Percentiles rank a stretch among this genome's conserved stretches.
Evolutionary conservation across 768 basidiomycete genomes (phyloP).

Genomic region (Hypholoma sublateritium): DNA sequence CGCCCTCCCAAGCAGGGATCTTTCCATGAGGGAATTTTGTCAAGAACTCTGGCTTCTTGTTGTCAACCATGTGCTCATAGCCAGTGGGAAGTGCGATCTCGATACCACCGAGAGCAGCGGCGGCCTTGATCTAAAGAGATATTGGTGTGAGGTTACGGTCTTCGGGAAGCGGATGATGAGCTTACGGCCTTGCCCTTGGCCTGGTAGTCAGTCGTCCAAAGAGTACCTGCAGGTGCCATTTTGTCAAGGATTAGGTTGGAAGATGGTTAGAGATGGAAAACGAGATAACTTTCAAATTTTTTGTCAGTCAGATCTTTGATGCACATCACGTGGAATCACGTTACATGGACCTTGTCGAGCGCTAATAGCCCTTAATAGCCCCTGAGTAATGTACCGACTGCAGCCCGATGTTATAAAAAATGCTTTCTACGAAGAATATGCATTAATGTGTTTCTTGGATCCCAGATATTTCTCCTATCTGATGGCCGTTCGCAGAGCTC

Average conservation of each 20-base stretch:
- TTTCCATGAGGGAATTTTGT: conserved; percentile 80
- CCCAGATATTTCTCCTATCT: no score
- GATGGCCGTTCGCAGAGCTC: no score
- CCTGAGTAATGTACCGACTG: no score
- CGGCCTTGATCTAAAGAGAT: conserved; percentile 44
- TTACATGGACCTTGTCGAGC: neutral
- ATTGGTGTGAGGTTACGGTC: neutral
- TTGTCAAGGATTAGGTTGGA: conserved; percentile 19
- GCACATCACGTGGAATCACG: conserved; percentile 4
- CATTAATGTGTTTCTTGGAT: no score
- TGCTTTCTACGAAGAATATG: no score
- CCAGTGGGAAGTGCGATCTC: conserved; percentile 49
- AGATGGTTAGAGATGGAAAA: conserved; percentile 11
- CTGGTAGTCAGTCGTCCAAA: conserved; percentile 51
- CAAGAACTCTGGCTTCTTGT: conserved; percentile 69
- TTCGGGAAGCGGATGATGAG: conserved; percentile 10
- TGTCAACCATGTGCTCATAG: conserved; percentile 64
- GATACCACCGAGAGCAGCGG: conserved; percentile 60
- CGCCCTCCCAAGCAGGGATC: conserved; percentile 79
- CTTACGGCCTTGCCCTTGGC: conserved; percentile 49
- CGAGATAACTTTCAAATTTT: conserved; percentile 14
- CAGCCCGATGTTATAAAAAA: no score
- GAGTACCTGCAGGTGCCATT: conserved; percentile 64
- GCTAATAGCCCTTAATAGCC: no score
- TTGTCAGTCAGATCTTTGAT: neutral